Evolutionary conservation across 1,284 basidiomycete species (phyloP).

Genomic region (Agroathelia rolfsii): DNA sequence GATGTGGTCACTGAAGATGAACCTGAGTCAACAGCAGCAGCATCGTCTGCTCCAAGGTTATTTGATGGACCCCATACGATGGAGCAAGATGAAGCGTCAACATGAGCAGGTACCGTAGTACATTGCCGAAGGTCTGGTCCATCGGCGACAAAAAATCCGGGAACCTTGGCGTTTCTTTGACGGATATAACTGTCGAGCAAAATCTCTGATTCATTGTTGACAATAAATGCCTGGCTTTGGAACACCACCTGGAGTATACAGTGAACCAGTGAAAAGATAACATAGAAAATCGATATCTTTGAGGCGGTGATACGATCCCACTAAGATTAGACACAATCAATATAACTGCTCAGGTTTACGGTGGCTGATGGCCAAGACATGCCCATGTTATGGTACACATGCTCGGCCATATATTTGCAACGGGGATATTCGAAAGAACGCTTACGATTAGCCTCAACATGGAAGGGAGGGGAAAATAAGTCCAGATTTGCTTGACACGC

Average conservation of each 20-base stretch:
- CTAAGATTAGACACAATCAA: slow-evolving; percentile 25
- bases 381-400: neutral
- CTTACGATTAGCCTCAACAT: slow-evolving; percentile 47
- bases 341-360: slow-evolving; percentile 8
- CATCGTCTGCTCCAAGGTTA: slow-evolving; percentile 5
- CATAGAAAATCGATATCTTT: slow-evolving; percentile 53
- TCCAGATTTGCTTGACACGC: slow-evolving; percentile 35
- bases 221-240: slow-evolving; percentile 55
- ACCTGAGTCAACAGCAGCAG: slow-evolving; percentile 3
- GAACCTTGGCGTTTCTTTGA: slow-evolving; percentile 36
- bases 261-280: slow-evolving; percentile 56
- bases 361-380: neutral
- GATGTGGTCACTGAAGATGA: slow-evolving; percentile 6
- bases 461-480: slow-evolving; percentile 28
- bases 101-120: slow-evolving; percentile 37
- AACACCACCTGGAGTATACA: slow-evolving; percentile 59
- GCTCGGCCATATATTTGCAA: neutral
- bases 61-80: slow-evolving; percentile 40
- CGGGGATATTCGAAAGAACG: slow-evolving; percentile 11
- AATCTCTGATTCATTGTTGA: slow-evolving; percentile 47
- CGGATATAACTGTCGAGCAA: slow-evolving; percentile 42
- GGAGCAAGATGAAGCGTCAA: slow-evolving; percentile 38
- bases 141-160: slow-evolving; percentile 44
- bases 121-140: slow-evolving; percentile 46
- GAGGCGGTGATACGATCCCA: slow-evolving; percentile 65